Base-by-base conservation (phyloP, 2,329 filamentous ascomycete genomes). In the Apiospora pterosperma region DNA sequence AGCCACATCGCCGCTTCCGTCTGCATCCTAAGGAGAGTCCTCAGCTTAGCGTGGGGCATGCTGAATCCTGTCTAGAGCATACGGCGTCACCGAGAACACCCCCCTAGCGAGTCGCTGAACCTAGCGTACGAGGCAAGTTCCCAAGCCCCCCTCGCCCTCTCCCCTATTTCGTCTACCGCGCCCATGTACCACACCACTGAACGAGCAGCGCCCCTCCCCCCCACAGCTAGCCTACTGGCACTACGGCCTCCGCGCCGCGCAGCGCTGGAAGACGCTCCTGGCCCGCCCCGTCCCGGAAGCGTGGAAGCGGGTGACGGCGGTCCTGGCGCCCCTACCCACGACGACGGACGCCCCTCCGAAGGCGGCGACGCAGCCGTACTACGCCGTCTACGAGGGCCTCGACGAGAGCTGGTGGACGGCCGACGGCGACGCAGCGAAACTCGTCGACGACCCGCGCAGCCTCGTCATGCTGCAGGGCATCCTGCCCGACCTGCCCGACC, bases 11-110 rank as follows among this genome's bases (percentile, higher is more conserved):
- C 14, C 34, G 55, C 16, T n/a, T n/a, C n/a, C n/a, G n/a, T n/a
- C n/a, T 10, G n/a, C 5, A 19, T 10, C 6, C 12, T 23, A 3
- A 4, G 12, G 5, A 4, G 12, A 25, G 23, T 4, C 5, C 10
- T 1, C 16, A 16, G 5, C 44, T 52, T 10, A 52, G 2, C 5
- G 7, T 6, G 4, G 16, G 1, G 4, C 8, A 5, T 55, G n/a
- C n/a, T n/a, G n/a, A n/a, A n/a, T n/a, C n/a, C n/a, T n/a, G 39
- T 6, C 25, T 21, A 75, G 73, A 1, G 79, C 84, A 65, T 83
- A 84, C 64, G 81, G 81, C 0, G 81, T 82, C 5, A 81, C 79
- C 1, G 83, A 85, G 67, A 85, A 84, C 68, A 85, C 82, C 0
- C 77, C 77, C 82, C 82, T 4, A 79, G 79, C 62, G 71, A 72